Evolutionary conservation across 192 early-diverging fungal genomes (phyloP).

Genomic region (Podila epicladia): DNA sequence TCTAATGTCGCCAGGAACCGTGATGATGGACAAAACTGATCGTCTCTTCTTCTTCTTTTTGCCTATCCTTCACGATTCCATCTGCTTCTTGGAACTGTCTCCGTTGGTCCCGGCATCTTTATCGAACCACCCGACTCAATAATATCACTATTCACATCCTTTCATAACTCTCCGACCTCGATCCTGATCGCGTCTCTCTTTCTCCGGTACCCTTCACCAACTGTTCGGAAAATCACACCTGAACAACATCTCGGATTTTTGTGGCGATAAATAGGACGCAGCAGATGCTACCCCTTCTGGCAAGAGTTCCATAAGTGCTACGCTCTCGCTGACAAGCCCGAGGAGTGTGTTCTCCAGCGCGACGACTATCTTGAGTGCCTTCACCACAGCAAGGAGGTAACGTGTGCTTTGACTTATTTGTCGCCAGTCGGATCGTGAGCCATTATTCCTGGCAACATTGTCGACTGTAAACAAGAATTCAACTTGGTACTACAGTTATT

Average conservation of each 20-base stretch:
- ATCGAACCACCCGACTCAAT: too few relatives aligned
- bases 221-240: not conserved
- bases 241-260: not conserved
- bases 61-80: too few relatives aligned
- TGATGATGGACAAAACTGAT: not conserved
- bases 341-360: constrained; percentile 80
- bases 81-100: not conserved
- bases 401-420: too few relatives aligned
- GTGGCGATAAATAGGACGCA: constrained; percentile 65
- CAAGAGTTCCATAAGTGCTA: constrained; percentile 97
- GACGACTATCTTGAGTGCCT: constrained; percentile 98
- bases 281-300: constrained; percentile 97
- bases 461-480: too few relatives aligned
- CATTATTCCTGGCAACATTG: too few relatives aligned
- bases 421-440: too few relatives aligned
- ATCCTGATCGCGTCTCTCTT: too few relatives aligned
- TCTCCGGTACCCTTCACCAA: not conserved
- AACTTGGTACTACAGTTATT: not conserved
- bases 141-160: too few relatives aligned
- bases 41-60: not conserved
- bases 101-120: not conserved
- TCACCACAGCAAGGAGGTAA: constrained; percentile 95
- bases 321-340: constrained; percentile 77
- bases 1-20: not conserved
- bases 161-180: too few relatives aligned